A percentile compares a stretch with the other conserved stretches of the same genome.
phyloP scores from a whole-genome alignment of 139 green algal species.

The Chlorella vulgaris region DNA sequence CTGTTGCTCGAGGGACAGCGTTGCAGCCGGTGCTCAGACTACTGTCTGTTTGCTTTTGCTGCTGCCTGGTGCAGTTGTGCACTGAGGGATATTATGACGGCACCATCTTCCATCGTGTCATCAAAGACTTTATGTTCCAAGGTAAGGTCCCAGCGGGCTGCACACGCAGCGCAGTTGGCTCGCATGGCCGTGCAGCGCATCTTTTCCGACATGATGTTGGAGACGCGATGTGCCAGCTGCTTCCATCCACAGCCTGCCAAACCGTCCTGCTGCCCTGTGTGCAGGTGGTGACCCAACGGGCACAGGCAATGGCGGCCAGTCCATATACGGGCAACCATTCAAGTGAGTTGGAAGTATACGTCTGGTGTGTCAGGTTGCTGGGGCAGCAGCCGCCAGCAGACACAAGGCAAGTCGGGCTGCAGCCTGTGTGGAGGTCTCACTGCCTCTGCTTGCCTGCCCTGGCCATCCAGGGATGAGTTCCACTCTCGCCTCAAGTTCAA shows the following conservation, averaged over 20 bases:
- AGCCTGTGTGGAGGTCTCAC: no score
- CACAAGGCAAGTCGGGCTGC: not conserved
- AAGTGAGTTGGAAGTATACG: not conserved
- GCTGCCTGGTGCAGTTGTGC: slow-evolving; percentile 83
- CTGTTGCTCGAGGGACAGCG: no score
- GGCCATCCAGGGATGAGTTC: slow-evolving; percentile 94
- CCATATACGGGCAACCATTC: slow-evolving; percentile 61
- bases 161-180: not conserved
- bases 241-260: no score
- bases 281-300: slow-evolving; percentile 78
- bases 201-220: no score
- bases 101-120: slow-evolving; percentile 89
- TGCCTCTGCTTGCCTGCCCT: no score
- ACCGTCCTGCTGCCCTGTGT: not conserved
- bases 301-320: slow-evolving; percentile 65
- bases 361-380: not conserved
- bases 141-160: slow-evolving; percentile 7
- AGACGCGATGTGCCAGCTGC: no score
- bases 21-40: no score
- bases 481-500: slow-evolving; percentile 91
- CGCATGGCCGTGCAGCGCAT: not conserved
- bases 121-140: slow-evolving; percentile 85
- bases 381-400: no score
- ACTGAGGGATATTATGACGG: slow-evolving; percentile 94
- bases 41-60: not conserved